These are phyloP conservation scores for Trametes sp. DNA, from an alignment of 1,284 basidiomycete genomes.

Conservation along the genomic window DNA sequence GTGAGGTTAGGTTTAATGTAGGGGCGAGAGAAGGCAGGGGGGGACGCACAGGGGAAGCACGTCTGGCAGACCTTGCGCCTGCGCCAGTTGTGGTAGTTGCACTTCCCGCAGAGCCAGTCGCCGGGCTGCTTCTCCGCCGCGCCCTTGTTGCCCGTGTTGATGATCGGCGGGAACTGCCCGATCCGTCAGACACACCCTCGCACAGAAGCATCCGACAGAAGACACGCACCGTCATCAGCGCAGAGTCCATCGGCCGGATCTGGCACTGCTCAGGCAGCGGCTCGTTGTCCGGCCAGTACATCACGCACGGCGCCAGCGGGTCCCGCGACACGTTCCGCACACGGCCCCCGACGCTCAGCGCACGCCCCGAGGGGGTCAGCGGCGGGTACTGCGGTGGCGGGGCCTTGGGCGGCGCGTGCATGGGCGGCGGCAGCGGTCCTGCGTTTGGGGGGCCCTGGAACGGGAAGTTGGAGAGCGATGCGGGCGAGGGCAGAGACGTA, in stretches of 20 bases:
- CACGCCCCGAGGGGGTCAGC: slow-evolving; percentile 79
- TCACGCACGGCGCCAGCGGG: slow-evolving; percentile 73
- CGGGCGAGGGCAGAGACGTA: background rate
- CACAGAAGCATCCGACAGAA: background rate
- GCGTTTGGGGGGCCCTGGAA: slow-evolving; percentile 15
- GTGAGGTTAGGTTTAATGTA: background rate
- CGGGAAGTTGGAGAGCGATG: slow-evolving; percentile 7
- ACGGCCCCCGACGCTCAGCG: slow-evolving; percentile 74
- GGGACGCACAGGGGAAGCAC: slow-evolving; percentile 79
- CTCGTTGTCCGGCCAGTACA: slow-evolving; percentile 90
- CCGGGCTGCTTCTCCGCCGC: slow-evolving; percentile 88
- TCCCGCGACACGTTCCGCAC: slow-evolving; percentile 80
- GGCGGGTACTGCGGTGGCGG: slow-evolving; percentile 60
- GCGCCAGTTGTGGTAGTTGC: slow-evolving; percentile 88
- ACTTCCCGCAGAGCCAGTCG: slow-evolving; percentile 89
- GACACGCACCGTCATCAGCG: slow-evolving; percentile 61
- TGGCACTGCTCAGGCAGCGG: slow-evolving; percentile 78
- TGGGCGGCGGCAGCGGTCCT: slow-evolving; percentile 3
- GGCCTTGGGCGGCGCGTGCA: slow-evolving; percentile 36
- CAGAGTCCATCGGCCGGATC: slow-evolving; percentile 65
- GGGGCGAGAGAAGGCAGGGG: slow-evolving; percentile 6
- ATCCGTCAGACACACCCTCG: background rate
- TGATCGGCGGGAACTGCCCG: slow-evolving; percentile 77
- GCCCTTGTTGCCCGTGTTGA: slow-evolving; percentile 89
- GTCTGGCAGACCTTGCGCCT: slow-evolving; percentile 89